These are phyloP conservation scores for Trichocladium antarcticum DNA, from an alignment of 495 filamentous ascomycete genomes.

Conservation along the genomic window DNA sequence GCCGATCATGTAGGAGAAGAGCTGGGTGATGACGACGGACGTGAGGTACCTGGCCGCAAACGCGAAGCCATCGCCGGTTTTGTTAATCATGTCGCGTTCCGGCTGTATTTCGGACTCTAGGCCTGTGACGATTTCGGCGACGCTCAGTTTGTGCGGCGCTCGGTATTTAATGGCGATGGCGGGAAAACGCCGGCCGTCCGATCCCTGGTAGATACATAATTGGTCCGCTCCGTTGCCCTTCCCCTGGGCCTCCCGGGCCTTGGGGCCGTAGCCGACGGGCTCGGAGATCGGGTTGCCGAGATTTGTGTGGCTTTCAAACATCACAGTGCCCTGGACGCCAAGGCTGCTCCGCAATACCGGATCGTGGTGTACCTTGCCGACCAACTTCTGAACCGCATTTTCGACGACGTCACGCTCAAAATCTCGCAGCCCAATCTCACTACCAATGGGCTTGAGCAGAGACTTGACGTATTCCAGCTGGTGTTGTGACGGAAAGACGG, in stretches of 20 bases:
- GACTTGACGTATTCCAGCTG: constrained; percentile 23
- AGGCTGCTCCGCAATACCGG: constrained; percentile 17
- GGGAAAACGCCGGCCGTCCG: constrained; percentile 20
- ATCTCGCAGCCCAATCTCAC: constrained; percentile 23
- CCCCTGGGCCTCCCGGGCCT: constrained; percentile 10
- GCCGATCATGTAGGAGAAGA: constrained; percentile 41
- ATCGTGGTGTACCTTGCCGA: constrained; percentile 19
- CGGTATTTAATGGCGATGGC: constrained; percentile 34
- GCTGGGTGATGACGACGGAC: constrained; percentile 35
- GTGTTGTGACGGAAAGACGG: constrained; percentile 22
- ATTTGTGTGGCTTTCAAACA: constrained; percentile 31
- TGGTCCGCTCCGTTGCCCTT: constrained; percentile 30
- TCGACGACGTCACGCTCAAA: constrained; percentile 23
- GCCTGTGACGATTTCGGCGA: constrained; percentile 20
- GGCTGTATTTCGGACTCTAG: constrained; percentile 22
- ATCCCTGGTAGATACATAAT: constrained; percentile 34
- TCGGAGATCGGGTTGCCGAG: constrained; percentile 9
- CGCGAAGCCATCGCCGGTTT: constrained; percentile 16
- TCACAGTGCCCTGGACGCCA: constrained; percentile 20
- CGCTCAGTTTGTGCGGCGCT: constrained; percentile 33
- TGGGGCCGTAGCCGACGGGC: constrained; percentile 11
- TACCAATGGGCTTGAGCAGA: constrained; percentile 20
- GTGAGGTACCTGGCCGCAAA: constrained; percentile 22
- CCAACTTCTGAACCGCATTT: constrained; percentile 22
- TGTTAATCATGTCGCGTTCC: constrained; percentile 23